Evolutionary conservation across 768 basidiomycete genomes (phyloP), one percentile per base, ranked within the genome.

Genomic region (Neoboletus brunneissimus): DNA sequence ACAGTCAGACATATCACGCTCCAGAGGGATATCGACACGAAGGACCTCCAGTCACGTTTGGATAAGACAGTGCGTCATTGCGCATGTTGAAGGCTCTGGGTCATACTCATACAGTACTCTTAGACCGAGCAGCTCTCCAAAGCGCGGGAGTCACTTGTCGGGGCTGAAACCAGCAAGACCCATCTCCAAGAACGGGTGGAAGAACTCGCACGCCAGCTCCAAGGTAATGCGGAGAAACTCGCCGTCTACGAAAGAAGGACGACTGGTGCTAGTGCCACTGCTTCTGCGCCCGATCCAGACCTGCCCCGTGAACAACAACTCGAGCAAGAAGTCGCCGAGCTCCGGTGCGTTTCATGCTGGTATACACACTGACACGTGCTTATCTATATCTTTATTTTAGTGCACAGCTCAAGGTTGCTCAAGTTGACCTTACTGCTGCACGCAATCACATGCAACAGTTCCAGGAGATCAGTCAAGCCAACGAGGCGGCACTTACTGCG

Each of bases 381-480:
- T 9, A 58, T 49, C 20, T 25, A 8, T 18, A 16, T 54, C 18
- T 45, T 29, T 23, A 18, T 40, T 32, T 15, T 64, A 93, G 91
- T 13, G 83, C 86, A 38, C 77, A 86, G 27, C 76, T 95, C 50
- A 92, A 91, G 73, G 78, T 90, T 2, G 79, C 87, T 2, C 85
- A 94, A 69, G 80, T 89, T 23, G 92, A 94, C 61, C 80, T 93
- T 35, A 78, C 84, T 11, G 76, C 83, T 20, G 86, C 91, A 1
- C 81, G 81, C 53, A 81, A 74, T 44, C 89, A 93, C 64, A 85
- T 88, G 29, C 82, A 88, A 56, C 93, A 94, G 69, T 94, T 88
- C 82, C 83, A 90, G 67, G 86, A 89, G 60, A 94, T 95, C 62
- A 88, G 88, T 58, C 82, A 87, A 64, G 88, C 90, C 0, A 92